Evolutionary conservation across 768 basidiomycete species (phyloP).

Genomic region (Boletus insuetus): DNA sequence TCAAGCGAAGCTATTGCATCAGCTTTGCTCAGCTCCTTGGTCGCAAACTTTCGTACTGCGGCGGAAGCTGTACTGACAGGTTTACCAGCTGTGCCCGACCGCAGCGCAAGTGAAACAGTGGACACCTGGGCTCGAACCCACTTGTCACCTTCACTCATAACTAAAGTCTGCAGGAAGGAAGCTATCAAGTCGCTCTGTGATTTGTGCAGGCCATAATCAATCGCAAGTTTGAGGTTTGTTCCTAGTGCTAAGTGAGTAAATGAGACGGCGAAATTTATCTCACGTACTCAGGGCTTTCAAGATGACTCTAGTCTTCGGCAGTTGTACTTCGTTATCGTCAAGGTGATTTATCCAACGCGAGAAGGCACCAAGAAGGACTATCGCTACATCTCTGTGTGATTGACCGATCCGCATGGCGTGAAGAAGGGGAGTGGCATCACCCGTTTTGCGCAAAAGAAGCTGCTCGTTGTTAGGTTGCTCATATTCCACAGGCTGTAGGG

Average conservation of each 20-base stretch:
- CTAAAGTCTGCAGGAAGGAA: conserved; percentile 89
- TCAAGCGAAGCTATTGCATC: conserved; percentile 78
- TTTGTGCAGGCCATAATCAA: conserved; percentile 81
- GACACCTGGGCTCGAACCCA: conserved; percentile 78
- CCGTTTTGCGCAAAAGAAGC: conserved; percentile 82
- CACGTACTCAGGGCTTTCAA: conserved; percentile 76
- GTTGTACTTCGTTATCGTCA: conserved; percentile 71
- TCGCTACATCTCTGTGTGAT: conserved; percentile 78
- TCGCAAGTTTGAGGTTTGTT: conserved; percentile 86
- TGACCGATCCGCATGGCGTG: conserved; percentile 84
- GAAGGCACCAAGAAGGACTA: conserved; percentile 85
- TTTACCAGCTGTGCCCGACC: conserved; percentile 60
- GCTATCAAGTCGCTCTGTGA: conserved; percentile 84
- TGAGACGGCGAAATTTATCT: conserved; percentile 69
- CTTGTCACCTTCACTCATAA: conserved; percentile 94
- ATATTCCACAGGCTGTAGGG: neutral
- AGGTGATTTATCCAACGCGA: conserved; percentile 90
- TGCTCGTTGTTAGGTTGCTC: conserved; percentile 25
- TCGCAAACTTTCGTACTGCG: conserved; percentile 84
- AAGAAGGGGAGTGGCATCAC: conserved; percentile 83
- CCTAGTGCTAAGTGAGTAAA: conserved; percentile 68
- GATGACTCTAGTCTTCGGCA: conserved; percentile 64
- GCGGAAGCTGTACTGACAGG: conserved; percentile 75
- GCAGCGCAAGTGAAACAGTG: conserved; percentile 67
- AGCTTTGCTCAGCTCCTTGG: conserved; percentile 78